Base-by-base conservation (phyloP, 2,329 filamentous ascomycete genomes). In the Lachnellula suecica region DNA sequence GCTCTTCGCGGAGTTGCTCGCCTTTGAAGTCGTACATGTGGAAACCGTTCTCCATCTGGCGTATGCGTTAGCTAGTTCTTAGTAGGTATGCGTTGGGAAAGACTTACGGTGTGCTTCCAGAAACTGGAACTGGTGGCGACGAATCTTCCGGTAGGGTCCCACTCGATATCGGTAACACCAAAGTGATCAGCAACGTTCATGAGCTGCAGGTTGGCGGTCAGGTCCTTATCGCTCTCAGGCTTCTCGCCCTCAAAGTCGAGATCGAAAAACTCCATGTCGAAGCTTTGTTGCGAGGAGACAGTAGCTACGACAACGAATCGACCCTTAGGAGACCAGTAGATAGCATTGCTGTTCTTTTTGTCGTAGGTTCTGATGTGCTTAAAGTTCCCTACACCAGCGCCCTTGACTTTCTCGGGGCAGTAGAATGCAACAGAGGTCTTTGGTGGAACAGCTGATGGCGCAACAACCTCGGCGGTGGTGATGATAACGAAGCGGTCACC, bases 311-410 rank as follows among this genome's bases (percentile, higher is more conserved):
- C 87, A 34, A 97, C 93, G 67, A 99, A 99, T 44, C 94, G 87
- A 49, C 94, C 94, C 71, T 87, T 90, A 22, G 94, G 94, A 19
- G 91, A 96, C 94, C 94, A 99, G 84, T 97, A 97, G 68, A 99
- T 99, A 60, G 90, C 92, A 69, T 99, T 99, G 82, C 89, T 96
- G 76, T 95, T 97, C 85, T 97, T 97, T 85, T 97, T 97, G 66
- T 99, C 94, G 51, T 96, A 79, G 8, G 92, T 97, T 59, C 91
- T 86, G 62, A 97, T 86, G 70, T 95, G 90, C 79, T 93, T 95
- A 82, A 97, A 99, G 79, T 96, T 97, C 59, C 94, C 94, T 29
- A 89, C 79, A 22, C 82, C 79, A 47, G 82, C 70, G 51, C 82
- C 90, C 82, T 97, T 99, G 66, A 83, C 77, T 79, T 96, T 97